These are phyloP conservation scores for Linum tenue DNA, from an alignment of 345 rosid species.

Conservation along the genomic window DNA sequence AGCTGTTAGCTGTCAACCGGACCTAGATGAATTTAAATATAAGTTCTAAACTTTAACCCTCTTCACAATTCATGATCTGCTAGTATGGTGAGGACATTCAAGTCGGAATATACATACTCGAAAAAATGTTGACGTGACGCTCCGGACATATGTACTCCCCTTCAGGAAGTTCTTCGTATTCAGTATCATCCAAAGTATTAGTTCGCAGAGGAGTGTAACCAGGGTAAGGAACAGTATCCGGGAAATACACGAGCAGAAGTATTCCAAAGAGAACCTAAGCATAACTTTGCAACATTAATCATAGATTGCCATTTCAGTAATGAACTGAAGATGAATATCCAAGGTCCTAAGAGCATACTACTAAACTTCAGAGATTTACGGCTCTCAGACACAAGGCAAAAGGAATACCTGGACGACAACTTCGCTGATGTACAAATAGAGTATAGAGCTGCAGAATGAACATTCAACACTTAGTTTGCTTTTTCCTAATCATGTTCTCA, in stretches of 20 bases:
- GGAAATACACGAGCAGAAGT: constrained; percentile 65
- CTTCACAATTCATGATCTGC: neutral
- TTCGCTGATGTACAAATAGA: constrained; percentile 76
- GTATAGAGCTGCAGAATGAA: constrained; percentile 49
- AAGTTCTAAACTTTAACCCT: neutral
- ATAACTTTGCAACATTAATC: constrained; percentile 14
- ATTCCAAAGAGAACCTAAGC: constrained; percentile 75
- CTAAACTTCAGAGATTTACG: neutral
- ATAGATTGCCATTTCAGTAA: constrained; percentile 4
- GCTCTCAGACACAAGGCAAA: neutral
- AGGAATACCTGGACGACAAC: constrained; percentile 54
- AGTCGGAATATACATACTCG: constrained; percentile 48
- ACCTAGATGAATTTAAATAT: too few relatives aligned
- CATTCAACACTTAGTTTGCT: constrained; percentile 22
- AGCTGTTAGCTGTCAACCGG: neutral
- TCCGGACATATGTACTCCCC: constrained; percentile 92
- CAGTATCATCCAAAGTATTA: constrained; percentile 54
- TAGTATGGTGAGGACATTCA: neutral
- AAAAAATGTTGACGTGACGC: constrained; percentile 59
- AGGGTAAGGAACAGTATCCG: constrained; percentile 81
- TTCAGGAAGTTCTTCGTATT: constrained; percentile 84
- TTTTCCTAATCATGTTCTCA: neutral
- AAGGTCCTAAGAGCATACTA: neutral
- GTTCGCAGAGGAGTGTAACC: constrained; percentile 60
- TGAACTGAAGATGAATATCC: neutral